phyloP scores from a whole-genome alignment of 2,329 filamentous ascomycete genomes.

The Hypoxylon sp. region DNA sequence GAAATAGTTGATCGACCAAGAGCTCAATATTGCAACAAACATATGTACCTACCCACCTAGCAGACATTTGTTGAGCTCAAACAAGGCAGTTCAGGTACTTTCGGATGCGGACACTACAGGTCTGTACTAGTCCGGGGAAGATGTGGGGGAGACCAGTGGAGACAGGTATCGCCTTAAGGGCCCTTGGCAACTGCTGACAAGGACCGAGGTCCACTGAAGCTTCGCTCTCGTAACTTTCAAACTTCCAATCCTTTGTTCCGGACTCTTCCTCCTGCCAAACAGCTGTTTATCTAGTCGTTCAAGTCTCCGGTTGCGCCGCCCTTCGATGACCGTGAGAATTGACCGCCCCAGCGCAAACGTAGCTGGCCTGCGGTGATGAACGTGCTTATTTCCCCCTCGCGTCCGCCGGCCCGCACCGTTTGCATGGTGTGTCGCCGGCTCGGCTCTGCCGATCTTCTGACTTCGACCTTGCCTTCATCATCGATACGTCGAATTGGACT shows the following conservation, averaged over 20 bases:
- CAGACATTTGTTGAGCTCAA: neutral
- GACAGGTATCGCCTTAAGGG: neutral
- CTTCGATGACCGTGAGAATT: conserved; percentile 43
- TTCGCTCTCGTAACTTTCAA: conserved; percentile 16
- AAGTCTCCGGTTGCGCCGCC: conserved; percentile 7
- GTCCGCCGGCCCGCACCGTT: conserved; percentile 43
- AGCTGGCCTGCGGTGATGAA: conserved; percentile 51
- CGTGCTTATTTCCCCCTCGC: conserved; percentile 44
- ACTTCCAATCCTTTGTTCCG: conserved; percentile 32
- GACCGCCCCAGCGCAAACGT: conserved; percentile 44
- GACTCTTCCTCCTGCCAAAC: conserved; percentile 4
- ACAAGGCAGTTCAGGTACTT: too few relatives aligned
- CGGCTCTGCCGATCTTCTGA: conserved; percentile 17
- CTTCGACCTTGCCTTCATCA: conserved; percentile 45
- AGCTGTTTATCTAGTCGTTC: neutral
- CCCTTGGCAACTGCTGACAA: conserved; percentile 28
- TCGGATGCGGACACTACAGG: conserved; percentile 23
- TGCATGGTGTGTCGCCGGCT: conserved; percentile 32
- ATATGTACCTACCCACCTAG: neutral
- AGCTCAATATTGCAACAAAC: neutral
- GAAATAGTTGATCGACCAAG: neutral
- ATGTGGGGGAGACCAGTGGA: conserved; percentile 32
- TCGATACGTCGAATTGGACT: conserved; percentile 13
- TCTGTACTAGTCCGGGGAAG: conserved; percentile 26
- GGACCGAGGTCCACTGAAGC: conserved; percentile 35